Conservation (phyloP, 164 flowering plant species). For the Aristolochia californica region DNA sequence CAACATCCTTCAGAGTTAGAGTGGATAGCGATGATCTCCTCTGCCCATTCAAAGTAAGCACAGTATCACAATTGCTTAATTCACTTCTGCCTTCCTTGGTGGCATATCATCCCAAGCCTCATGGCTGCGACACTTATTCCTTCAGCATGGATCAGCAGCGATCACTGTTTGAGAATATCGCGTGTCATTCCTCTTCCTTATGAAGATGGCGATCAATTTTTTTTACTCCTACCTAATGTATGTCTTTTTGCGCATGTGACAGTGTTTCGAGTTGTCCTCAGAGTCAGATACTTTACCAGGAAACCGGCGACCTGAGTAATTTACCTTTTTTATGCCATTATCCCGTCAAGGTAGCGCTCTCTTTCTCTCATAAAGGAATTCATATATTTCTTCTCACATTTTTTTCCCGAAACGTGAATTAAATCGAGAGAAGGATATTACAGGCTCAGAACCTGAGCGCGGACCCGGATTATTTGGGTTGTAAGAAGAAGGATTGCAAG, state of each 20-base stretch:
- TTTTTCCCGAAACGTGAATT: too few species aligned
- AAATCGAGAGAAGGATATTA: neutral
- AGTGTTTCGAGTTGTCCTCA: slow-evolving; percentile 41
- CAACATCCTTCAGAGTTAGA: slow-evolving; percentile 26
- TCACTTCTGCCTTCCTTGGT: too few species aligned
- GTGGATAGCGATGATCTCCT: slow-evolving; percentile 83
- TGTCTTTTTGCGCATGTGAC: slow-evolving; percentile 4
- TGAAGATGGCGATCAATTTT: too few species aligned
- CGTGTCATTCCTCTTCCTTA: too few species aligned
- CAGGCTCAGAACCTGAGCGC: slow-evolving; percentile 52
- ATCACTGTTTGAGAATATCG: too few species aligned
- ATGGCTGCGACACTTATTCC: too few species aligned
- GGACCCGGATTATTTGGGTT: slow-evolving; percentile 48
- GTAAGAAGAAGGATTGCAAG: slow-evolving; percentile 50
- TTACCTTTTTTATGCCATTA: slow-evolving; percentile 85
- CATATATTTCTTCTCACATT: too few species aligned
- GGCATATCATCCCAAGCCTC: too few species aligned
- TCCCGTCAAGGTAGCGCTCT: slow-evolving; percentile 62
- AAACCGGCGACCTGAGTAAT: slow-evolving; percentile 56
- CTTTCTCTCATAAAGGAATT: too few species aligned
- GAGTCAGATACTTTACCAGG: slow-evolving; percentile 21
- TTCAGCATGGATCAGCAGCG: too few species aligned
- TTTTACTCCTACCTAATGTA: too few species aligned
- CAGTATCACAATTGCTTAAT: neutral
- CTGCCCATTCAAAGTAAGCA: slow-evolving; percentile 28